Conservation (phyloP, 225 moss, liverwort and hornwort species). For the Rhytidiadelphus loreus region DNA sequence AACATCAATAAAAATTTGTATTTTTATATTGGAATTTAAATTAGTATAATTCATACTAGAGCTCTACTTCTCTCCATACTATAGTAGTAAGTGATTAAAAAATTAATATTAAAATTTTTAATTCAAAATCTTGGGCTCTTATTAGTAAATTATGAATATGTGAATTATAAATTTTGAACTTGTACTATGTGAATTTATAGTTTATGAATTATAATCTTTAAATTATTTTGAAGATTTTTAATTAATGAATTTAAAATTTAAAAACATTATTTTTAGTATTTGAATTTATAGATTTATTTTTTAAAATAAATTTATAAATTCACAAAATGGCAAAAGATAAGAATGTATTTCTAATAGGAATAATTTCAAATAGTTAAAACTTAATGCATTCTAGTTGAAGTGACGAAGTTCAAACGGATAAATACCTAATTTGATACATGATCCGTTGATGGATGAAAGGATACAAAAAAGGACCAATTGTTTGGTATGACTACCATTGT, state of each 20-base stretch:
- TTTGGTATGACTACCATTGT: background rate
- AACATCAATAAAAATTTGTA: background rate
- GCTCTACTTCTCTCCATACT: accelerated
- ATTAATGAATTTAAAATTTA: background rate
- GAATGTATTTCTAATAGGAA: background rate
- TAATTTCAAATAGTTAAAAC: background rate
- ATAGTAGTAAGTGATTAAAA: background rate
- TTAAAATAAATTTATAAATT: background rate
- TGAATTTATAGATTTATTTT: no score
- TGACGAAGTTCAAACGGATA: accelerated
- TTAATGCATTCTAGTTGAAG: background rate
- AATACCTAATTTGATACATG: no score
- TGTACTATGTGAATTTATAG: background rate
- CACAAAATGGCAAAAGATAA: background rate
- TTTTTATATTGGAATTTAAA: background rate
- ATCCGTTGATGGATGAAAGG: background rate
- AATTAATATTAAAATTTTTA: background rate
- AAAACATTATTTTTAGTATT: background rate
- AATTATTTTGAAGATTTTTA: background rate
- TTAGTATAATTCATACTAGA: background rate
- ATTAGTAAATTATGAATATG: background rate
- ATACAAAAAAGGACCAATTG: background rate
- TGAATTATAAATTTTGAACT: background rate
- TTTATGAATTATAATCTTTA: background rate
- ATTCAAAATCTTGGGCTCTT: background rate